Base-by-base conservation (phyloP, 1,284 basidiomycete genomes). In the Takashimella koratensis region DNA sequence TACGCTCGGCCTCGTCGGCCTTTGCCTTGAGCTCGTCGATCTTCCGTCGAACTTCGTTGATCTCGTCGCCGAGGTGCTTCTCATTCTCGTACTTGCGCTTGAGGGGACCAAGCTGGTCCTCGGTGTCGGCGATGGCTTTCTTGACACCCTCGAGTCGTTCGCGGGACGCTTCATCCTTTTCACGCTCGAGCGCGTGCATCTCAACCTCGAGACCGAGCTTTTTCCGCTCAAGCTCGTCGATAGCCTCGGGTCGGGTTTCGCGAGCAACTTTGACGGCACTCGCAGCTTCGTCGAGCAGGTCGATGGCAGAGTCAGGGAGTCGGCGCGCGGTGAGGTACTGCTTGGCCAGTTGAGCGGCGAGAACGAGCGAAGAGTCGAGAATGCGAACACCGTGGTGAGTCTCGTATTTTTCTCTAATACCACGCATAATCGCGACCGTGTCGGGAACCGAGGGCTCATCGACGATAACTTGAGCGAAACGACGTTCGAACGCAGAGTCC, bases 191-290 rank as follows among this genome's bases (percentile, higher is more conserved):
- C 6, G 95, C 96, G 70, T 97, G 93, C 25, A 97, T 88, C 72
- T 97, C 95, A 39, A 98, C 88, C 73, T 98, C 90, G 45, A 98
- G 82, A 68, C 96, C 90, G 43, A 98, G 84, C 74, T 92, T 93
- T 55, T 83, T 83, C 27, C 93, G 85, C 72, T 97, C 90, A n/a
- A 98, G 82, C 65, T 87, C 86, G 76, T 98, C 95, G 67, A 98
- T 90, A 2, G 84, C 88, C 77, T 98, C 95, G 0, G 95, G 95
- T 54, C 90, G 84, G 0, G 94, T 98, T 77, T 98, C 95, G 36
- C 91, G 85, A 21, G 90, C 91, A 27, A 98, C 90, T 56, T 93
- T 87, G 46, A 95, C 93, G 21, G 70, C 68, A 45, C 70, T 85
- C 83, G 67, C 43, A 30, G 94, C 92, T 73, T 98, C 94, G 62